Percentiles rank a stretch among this genome's conserved stretches.
Evolutionary conservation across 768 basidiomycete species (phyloP).

Genomic region (Candolleomyces efflorescens): DNA sequence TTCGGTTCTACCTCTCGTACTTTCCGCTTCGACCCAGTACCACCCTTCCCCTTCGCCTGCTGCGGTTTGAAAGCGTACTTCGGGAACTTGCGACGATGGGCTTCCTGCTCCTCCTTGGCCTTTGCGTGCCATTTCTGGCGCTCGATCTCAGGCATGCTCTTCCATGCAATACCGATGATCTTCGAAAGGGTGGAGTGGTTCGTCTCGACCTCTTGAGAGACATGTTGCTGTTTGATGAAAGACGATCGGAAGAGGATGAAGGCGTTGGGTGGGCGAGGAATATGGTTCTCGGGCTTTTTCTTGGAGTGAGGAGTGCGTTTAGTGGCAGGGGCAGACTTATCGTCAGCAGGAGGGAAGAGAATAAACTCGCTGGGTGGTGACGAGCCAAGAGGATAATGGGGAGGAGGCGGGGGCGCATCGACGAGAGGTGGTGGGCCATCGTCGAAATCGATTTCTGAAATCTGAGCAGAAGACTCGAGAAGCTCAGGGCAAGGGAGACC

Average conservation of each 20-base stretch:
- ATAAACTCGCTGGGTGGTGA: slow-evolving; percentile 33
- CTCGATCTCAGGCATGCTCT: slow-evolving; percentile 71
- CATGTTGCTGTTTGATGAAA: slow-evolving; percentile 76
- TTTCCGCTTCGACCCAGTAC: slow-evolving; percentile 49
- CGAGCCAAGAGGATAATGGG: neutral
- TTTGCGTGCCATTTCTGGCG: slow-evolving; percentile 74
- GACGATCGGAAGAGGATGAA: slow-evolving; percentile 85
- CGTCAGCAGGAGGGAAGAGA: slow-evolving; percentile 54
- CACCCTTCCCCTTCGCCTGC: slow-evolving; percentile 46
- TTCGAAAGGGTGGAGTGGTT: slow-evolving; percentile 82
- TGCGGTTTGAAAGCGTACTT: slow-evolving; percentile 77
- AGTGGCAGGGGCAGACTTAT: slow-evolving; percentile 20
- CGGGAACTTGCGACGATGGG: slow-evolving; percentile 75
- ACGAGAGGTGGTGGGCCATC: slow-evolving; percentile 27
- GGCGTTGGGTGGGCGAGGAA: slow-evolving; percentile 81
- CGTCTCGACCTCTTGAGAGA: slow-evolving; percentile 73
- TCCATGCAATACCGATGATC: slow-evolving; percentile 83
- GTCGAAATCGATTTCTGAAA: slow-evolving; percentile 18
- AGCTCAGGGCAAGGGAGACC: neutral
- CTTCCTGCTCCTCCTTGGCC: slow-evolving; percentile 69
- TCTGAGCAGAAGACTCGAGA: slow-evolving; percentile 18
- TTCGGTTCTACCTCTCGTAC: slow-evolving; percentile 65
- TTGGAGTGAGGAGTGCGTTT: slow-evolving; percentile 54
- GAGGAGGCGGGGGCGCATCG: slow-evolving; percentile 17
- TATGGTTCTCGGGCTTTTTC: slow-evolving; percentile 71